Conservation (phyloP, 139 green algal species). For the Chlorella vulgaris region DNA sequence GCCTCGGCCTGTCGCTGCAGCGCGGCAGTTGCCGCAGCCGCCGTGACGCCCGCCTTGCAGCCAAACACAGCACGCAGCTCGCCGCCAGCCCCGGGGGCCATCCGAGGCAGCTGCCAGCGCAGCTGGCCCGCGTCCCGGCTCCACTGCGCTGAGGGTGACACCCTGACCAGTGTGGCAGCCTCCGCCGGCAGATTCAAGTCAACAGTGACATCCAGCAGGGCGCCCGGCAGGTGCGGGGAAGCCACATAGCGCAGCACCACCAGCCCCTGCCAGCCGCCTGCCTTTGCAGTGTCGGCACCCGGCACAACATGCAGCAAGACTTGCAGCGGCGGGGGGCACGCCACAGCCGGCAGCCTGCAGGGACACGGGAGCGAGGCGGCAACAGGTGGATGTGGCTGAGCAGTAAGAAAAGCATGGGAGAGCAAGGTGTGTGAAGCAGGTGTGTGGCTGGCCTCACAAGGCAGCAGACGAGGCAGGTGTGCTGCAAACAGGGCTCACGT, state of each 20-base stretch:
- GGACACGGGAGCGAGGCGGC: background rate
- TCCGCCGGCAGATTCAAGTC: constrained; percentile 38
- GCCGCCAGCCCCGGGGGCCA: constrained; percentile 15
- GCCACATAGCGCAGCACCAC: constrained; percentile 41
- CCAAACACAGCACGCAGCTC: constrained; percentile 31
- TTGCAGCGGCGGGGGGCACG: constrained; percentile 39
- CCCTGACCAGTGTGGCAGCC: background rate
- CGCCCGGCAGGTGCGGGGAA: constrained; percentile 7
- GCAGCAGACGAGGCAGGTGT: too few relatives aligned
- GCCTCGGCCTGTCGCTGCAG: constrained; percentile 16
- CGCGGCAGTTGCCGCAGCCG: background rate
- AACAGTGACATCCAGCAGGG: constrained; percentile 38
- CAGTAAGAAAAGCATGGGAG: background rate
- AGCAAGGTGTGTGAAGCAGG: background rate
- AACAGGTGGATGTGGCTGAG: background rate
- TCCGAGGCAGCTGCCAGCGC: constrained; percentile 23
- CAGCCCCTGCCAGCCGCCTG: constrained; percentile 28
- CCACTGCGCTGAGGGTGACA: constrained; percentile 28
- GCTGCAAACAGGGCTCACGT: too few relatives aligned
- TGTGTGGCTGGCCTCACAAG: background rate
- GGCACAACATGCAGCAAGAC: constrained; percentile 20
- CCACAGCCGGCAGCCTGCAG: constrained; percentile 38
- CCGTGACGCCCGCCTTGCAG: constrained; percentile 6
- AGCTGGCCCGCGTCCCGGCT: constrained; percentile 27
- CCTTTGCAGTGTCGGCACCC: constrained; percentile 1